Conservation (phyloP, 306 rosid species). For the Acacia confusa region DNA sequence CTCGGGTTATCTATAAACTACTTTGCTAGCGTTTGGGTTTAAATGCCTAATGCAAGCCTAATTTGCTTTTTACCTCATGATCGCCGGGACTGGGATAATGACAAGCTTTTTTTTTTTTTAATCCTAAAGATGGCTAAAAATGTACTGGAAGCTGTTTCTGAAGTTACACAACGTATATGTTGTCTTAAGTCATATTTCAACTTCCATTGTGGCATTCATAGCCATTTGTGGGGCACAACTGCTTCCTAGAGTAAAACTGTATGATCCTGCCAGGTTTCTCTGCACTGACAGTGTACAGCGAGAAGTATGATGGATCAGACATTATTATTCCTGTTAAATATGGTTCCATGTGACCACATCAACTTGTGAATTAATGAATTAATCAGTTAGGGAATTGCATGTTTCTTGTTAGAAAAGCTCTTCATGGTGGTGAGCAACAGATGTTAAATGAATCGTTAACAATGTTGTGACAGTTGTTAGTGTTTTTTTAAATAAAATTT, state of each 20-base stretch:
- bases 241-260: slow-evolving; percentile 75
- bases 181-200: slow-evolving; percentile 29
- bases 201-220: slow-evolving; percentile 69
- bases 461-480: background rate
- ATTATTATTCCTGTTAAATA: slow-evolving; percentile 30
- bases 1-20: background rate
- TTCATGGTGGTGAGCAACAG: background rate
- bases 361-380: background rate
- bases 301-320: slow-evolving; percentile 99
- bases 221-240: slow-evolving; percentile 59
- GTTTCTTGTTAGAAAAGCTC: background rate
- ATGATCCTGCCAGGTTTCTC: slow-evolving; percentile 99
- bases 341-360: background rate
- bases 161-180: slow-evolving; percentile 14
- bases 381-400: slow-evolving; percentile 2
- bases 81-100: background rate
- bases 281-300: slow-evolving; percentile 99
- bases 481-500: background rate
- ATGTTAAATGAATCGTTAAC: background rate
- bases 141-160: slow-evolving; percentile 60
- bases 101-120: background rate
- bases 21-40: slow-evolving; percentile 12
- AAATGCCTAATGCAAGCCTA: background rate
- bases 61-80: slow-evolving; percentile 2
- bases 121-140: background rate